phyloP scores from a whole-genome alignment of 768 basidiomycete species.

The Mrakia gelida region DNA sequence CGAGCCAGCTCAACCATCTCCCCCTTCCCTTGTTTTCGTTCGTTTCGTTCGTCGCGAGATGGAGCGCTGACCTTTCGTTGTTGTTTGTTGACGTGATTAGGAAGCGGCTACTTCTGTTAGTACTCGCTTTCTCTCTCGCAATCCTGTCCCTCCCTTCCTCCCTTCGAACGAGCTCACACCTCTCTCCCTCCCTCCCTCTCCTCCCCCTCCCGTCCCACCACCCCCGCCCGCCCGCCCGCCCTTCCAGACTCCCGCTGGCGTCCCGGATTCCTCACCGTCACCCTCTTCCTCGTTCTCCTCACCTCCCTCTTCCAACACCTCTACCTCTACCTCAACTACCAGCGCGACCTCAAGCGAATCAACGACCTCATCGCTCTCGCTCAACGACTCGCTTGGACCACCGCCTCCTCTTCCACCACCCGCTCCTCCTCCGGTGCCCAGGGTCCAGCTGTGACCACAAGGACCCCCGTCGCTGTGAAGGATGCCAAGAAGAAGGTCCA shows the following conservation, averaged over 20 bases:
- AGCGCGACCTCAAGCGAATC: conserved; percentile 65
- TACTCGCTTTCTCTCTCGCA: not conserved
- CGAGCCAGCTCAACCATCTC: not conserved
- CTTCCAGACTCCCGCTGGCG: conserved; percentile 70
- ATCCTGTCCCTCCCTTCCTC: not conserved
- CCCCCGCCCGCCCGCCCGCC: not conserved
- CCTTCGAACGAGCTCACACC: not conserved
- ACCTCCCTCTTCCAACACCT: conserved; percentile 79
- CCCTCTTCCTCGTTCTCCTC: conserved; percentile 68
- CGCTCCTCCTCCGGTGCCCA: too few relatives aligned
- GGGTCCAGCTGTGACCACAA: not conserved
- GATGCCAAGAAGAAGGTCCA: conserved; percentile 40
- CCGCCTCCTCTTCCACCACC: not conserved
- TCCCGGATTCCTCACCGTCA: conserved; percentile 79
- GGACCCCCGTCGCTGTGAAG: not conserved
- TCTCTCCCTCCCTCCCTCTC: not conserved
- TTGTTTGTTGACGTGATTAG: not conserved
- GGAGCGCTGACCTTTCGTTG: not conserved
- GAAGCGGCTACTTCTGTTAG: conserved; percentile 81
- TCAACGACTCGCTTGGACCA: conserved; percentile 11
- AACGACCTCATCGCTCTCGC: conserved; percentile 41
- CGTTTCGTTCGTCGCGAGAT: not conserved
- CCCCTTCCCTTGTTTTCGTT: not conserved
- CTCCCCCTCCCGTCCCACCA: not conserved
- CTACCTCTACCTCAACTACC: conserved; percentile 72